Evolutionary conservation across 768 basidiomycete species (phyloP), one percentile per base, ranked within the genome.

Genomic region (Rhizopogon vulgaris): DNA sequence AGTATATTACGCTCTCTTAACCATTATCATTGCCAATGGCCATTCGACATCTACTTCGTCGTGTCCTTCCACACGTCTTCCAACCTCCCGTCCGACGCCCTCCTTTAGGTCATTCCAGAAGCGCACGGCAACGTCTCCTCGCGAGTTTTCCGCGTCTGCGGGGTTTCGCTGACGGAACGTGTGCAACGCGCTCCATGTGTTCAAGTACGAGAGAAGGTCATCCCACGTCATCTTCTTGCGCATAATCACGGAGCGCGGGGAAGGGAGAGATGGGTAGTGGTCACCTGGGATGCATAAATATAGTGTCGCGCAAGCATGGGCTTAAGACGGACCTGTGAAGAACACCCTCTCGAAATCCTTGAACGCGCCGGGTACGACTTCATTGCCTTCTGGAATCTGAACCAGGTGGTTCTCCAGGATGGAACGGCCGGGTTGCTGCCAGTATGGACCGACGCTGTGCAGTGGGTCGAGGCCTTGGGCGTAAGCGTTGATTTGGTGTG

Each of bases 391-490:
- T 0, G 84, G 85, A n/a, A 91, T 78, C 46, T 82, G 80, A 3
- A 80, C 71, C 1, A 91, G 75, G 60, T 87, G 79, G 17, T 78
- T 75, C 56, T 87, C 85, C 18, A 91, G 73, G 54, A 90, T 82
- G 0, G 76, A 77, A 11, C 90, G 77, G 12, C 90, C 90, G 0
- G 90, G 90, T 38, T 83, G 80, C 60, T 90, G 78, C 77, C 88
- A 92, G 62, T 89, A 78, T 3, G 80, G 77, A 1, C 88, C 88
- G 17, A 87, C 61, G 28, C 79, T 79, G 17, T 69, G 72, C 2
- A 52, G 47, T 4, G 73, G 74, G 56, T 84, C 78, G 4, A 61
- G 66, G 0, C 84, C 83, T 61, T 82, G 80, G 0, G 77, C 71
- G 63, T 83, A 89, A 1, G 68, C 71, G 9, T 78, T 78, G 59